Evolutionary conservation across 306 rosid species (phyloP), one percentile per base, ranked within the genome.

Genomic region (Prinsepia uniflora): DNA sequence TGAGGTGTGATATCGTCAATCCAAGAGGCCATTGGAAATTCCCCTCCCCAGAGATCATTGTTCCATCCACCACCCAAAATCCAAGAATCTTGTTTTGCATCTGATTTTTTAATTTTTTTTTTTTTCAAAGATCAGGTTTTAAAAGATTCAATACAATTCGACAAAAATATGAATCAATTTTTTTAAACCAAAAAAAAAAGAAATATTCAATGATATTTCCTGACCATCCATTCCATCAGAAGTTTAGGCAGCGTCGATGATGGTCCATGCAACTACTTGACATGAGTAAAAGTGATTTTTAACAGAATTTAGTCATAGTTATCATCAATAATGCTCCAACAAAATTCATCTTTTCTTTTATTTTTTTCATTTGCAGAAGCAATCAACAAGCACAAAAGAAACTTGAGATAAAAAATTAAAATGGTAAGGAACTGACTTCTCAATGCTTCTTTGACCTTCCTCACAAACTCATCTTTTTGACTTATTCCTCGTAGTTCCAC

Each of bases 61-160:
- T 92, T 90, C 98, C 98, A 92, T 75, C 96, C 92, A 76, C 96
- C 96, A 58, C 98, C 98, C 90, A 90, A 78, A 75, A 92, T 83
- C 98, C 98, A 92, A 52, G 87, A 86, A 77, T 90, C 95, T 71
- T 79, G 82, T 68, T 87, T 79, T 71, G 77, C 58, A 71, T 83
- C 98, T 92, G 79, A 71, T 75, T 40, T 57, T 61, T 74, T 72
- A 61, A 68, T n/a, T n/a, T n/a, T n/a, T 67, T 50, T 34, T 36
- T 0, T 77, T 66, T 58, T 72, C 47, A 74, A 66, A 63, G 43
- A 55, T 44, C 52, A 39, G 67, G 14, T 62, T 40, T 7, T 2
- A 10, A n/a, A 39, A 40, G 40, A 36, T 18, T 4, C 19, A 34
- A 50, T 6, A 6, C 18, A 39, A 40, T 15, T 62, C 41, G 19